phyloP scores from a whole-genome alignment of 192 early-diverging fungal species.

The Gamsiella multidivaricata region DNA sequence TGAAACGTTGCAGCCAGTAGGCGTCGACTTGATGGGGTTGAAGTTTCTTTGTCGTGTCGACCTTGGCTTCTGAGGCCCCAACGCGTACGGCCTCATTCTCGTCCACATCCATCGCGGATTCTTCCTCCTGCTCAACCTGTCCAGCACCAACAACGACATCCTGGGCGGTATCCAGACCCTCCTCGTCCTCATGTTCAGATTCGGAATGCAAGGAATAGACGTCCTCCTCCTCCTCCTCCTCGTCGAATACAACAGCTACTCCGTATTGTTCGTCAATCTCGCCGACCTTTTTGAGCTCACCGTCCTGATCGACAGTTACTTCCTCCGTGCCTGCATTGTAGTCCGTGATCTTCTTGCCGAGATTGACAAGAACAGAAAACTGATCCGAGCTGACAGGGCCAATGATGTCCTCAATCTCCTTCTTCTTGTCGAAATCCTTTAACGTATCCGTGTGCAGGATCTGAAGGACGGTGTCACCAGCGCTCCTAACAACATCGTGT shows the following conservation, averaged over 20 bases:
- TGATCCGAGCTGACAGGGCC: slow-evolving; percentile 77
- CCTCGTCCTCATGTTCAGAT: slow-evolving; percentile 70
- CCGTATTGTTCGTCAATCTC: slow-evolving; percentile 89
- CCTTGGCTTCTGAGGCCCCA: slow-evolving; percentile 56
- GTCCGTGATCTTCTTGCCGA: slow-evolving; percentile 96
- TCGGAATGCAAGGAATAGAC: slow-evolving; percentile 74
- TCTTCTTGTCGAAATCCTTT: slow-evolving; percentile 92
- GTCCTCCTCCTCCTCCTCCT: slow-evolving; percentile 91
- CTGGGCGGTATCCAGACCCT: slow-evolving; percentile 59
- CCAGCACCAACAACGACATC: slow-evolving; percentile 50
- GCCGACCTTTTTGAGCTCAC: slow-evolving; percentile 58
- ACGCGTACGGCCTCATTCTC: slow-evolving; percentile 69
- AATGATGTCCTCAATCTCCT: slow-evolving; percentile 81
- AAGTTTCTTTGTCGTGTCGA: slow-evolving; percentile 56
- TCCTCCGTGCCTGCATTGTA: slow-evolving; percentile 68
- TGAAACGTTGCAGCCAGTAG: slow-evolving; percentile 95
- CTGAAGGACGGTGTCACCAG: slow-evolving; percentile 85
- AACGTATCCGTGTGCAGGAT: slow-evolving; percentile 85
- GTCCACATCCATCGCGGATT: slow-evolving; percentile 59
- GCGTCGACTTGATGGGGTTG: slow-evolving; percentile 91
- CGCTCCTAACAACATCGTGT: slow-evolving; percentile 91
- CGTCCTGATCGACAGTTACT: slow-evolving; percentile 68
- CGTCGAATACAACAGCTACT: slow-evolving; percentile 96
- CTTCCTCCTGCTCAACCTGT: slow-evolving; percentile 60
- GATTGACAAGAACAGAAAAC: slow-evolving; percentile 89